Conservation (phyloP, 73 alveolate species). For the Tetrahymena borealis region DNA sequence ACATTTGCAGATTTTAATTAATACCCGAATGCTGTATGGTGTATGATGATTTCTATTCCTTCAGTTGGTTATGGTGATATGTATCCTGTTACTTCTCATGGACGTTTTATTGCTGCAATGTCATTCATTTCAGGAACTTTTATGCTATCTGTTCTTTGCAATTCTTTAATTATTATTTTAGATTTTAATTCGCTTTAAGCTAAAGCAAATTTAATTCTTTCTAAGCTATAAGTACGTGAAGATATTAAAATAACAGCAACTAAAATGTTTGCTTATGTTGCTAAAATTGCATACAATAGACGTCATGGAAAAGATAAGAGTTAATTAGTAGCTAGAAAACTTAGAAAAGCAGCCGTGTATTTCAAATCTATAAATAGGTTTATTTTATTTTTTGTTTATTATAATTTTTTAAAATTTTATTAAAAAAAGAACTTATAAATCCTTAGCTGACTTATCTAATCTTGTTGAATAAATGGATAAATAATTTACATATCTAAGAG, state of each 20-base stretch:
- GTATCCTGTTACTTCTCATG: constrained; percentile 6
- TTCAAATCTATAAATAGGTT: background rate
- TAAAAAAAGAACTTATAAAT: background rate
- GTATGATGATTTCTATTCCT: constrained; percentile 19
- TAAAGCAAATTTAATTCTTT: background rate
- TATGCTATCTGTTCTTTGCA: background rate
- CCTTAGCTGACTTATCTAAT: background rate
- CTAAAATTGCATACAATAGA: background rate
- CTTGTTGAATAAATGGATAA: background rate
- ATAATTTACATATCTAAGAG: background rate
- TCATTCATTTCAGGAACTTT: constrained; percentile 20
- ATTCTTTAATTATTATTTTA: background rate
- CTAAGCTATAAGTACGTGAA: background rate
- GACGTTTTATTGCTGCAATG: constrained; percentile 15
- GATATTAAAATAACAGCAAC: background rate
- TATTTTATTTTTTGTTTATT: background rate
- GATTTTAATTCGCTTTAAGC: background rate
- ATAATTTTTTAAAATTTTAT: background rate
- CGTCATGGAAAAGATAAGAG: background rate
- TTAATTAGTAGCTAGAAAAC: background rate
- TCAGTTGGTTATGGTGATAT: constrained; percentile 38
- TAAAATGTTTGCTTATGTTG: background rate
- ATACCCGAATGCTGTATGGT: constrained; percentile 4
- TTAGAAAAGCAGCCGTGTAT: background rate
- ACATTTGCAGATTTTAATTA: background rate